phyloP scores from a whole-genome alignment of 2,329 filamentous ascomycete species.

The Gyromitra esculenta region DNA sequence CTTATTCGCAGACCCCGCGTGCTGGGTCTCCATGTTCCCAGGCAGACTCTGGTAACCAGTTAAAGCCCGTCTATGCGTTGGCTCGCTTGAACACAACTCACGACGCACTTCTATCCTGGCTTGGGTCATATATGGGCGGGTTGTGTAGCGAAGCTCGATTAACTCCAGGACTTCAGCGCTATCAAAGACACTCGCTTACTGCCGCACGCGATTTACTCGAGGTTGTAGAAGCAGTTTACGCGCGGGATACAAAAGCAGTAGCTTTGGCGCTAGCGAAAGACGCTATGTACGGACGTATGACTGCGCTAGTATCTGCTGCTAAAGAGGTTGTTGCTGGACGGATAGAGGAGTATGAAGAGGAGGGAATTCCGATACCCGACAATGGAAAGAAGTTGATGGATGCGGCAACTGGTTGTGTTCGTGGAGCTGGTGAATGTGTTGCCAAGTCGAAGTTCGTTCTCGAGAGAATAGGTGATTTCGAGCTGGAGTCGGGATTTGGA shows the following conservation, averaged over 20 bases:
- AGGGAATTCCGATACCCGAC: slow-evolving; percentile 80
- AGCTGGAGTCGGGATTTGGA: slow-evolving; percentile 68
- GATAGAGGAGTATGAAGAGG: slow-evolving; percentile 67
- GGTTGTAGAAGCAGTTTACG: slow-evolving; percentile 83
- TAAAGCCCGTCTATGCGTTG: slow-evolving; percentile 76
- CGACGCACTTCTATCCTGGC: slow-evolving; percentile 86
- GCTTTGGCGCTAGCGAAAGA: slow-evolving; percentile 75
- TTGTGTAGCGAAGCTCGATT: slow-evolving; percentile 93
- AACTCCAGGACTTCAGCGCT: slow-evolving; percentile 80
- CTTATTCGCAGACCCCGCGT: slow-evolving; percentile 59
- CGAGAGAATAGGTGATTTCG: slow-evolving; percentile 89
- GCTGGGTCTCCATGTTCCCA: slow-evolving; percentile 59
- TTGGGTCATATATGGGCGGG: slow-evolving; percentile 90
- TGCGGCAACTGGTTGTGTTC: slow-evolving; percentile 86
- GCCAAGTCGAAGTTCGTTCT: slow-evolving; percentile 85
- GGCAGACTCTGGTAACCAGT: slow-evolving; percentile 24
- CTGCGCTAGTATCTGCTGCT: slow-evolving; percentile 81
- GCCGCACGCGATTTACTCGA: slow-evolving; percentile 82
- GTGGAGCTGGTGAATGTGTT: slow-evolving; percentile 89
- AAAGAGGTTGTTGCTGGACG: slow-evolving; percentile 74
- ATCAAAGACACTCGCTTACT: slow-evolving; percentile 82
- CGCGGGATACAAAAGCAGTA: slow-evolving; percentile 75
- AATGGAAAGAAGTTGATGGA: slow-evolving; percentile 78
- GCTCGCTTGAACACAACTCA: slow-evolving; percentile 81
- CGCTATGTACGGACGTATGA: slow-evolving; percentile 81